A percentile compares a stretch with the other conserved stretches of the same genome.
Conservation (phyloP, 2,329 filamentous ascomycete species). For the Emergomyces pasteurianus region DNA sequence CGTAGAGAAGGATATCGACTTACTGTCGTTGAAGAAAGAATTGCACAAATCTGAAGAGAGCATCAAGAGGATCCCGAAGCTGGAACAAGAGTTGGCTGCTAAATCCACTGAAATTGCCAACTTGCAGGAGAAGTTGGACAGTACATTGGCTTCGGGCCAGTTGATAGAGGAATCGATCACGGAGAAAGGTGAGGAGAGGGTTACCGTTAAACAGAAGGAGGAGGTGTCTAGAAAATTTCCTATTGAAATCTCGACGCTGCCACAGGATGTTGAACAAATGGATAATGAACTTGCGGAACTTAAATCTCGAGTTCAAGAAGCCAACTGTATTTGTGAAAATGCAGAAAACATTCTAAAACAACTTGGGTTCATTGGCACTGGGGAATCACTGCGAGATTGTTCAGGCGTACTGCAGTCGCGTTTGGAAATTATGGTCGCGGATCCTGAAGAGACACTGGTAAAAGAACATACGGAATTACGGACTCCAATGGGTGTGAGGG, state of each 20-base stretch:
- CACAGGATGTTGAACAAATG: not conserved
- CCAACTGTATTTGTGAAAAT: not conserved
- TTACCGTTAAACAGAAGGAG: constrained; percentile 1
- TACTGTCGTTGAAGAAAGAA: constrained; percentile 10
- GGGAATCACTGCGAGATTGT: constrained; percentile 11
- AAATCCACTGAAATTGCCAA: constrained; percentile 11
- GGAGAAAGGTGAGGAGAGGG: constrained; percentile 3
- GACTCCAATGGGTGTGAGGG: not conserved
- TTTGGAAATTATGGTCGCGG: constrained; percentile 5
- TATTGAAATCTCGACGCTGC: not conserved
- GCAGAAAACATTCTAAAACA: constrained; percentile 14
- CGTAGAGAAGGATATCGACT: constrained; percentile 23
- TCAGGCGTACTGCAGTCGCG: constrained; percentile 14
- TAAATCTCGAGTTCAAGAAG: not conserved
- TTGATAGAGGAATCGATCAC: constrained; percentile 6
- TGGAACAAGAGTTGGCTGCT: constrained; percentile 15
- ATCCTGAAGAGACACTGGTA: not conserved
- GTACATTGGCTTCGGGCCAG: constrained; percentile 15
- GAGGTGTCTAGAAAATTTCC: not conserved
- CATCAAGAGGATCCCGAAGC: constrained; percentile 18
- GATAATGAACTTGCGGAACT: not conserved
- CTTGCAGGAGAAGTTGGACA: constrained; percentile 18
- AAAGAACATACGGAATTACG: not conserved
- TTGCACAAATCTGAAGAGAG: constrained; percentile 17
- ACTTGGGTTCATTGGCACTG: constrained; percentile 8